Base-by-base conservation (phyloP, 2,329 filamentous ascomycete genomes). In the Stemphylium vesicarium region DNA sequence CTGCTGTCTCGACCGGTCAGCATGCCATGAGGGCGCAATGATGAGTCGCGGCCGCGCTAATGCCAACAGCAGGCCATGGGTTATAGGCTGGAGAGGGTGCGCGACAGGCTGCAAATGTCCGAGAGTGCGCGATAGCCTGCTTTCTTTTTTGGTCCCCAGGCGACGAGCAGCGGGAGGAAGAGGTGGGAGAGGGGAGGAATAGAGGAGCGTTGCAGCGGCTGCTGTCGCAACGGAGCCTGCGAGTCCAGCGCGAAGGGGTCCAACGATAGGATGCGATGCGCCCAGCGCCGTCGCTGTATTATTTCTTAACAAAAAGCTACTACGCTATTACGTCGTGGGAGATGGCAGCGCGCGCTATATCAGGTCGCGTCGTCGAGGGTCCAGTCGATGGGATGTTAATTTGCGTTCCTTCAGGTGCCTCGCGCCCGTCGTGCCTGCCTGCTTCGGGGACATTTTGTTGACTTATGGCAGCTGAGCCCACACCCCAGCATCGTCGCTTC, bases 191-290 rank as follows among this genome's bases (percentile, higher is more conserved):
- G 32, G 24, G 41, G 10, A 32, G n/a, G 18, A 35, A 35, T 18
- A 29, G 22, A 13, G 22, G 15, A 32, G 18, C 32, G 39, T 1
- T n/a, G 31, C 51, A 52, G 58, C 49, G 56, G 44, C 50, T 56
- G 46, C 55, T 61, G 54, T 40, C 46, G 53, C 53, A 57, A 44
- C 11, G n/a, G 40, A 41, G 56, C 46, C 59, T 47, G 58, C 60
- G 62, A 56, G 50, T 36, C 56, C 55, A 66, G 62, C 57, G 58
- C 57, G 60, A 61, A 59, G 37, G 37, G 43, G 47, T 49, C 48
- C 53, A 66, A 56, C 56, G 64, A 66, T 62, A 65, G 64, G 64
- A 65, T 64, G 63, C 62, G 62, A 66, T 63, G 64, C 63, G 65
- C 63, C 62, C 64, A 64, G 64, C 65, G 65, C 62, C 41, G 53